These are phyloP conservation scores for Trichoderma citrinoviride DNA, from an alignment of 2,329 filamentous ascomycete genomes.

Conservation along the genomic window DNA sequence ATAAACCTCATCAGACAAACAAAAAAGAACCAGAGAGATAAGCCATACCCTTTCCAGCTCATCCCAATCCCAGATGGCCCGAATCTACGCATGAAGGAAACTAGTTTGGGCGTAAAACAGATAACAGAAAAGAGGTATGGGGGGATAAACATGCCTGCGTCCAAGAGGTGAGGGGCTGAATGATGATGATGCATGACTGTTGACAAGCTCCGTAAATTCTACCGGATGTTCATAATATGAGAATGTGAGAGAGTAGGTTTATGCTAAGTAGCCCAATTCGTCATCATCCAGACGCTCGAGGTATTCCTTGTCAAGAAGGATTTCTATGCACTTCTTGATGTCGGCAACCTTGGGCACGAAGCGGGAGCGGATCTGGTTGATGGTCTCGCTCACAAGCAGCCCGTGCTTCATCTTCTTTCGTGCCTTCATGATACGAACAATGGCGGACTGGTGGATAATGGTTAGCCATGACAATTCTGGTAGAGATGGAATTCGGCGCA, in stretches of 20 bases:
- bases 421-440: constrained; percentile 99
- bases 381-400: constrained; percentile 90
- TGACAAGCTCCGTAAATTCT: constrained; percentile 6
- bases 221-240: not conserved
- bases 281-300: constrained; percentile 93
- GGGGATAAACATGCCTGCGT: constrained; percentile 4
- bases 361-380: constrained; percentile 87
- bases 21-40: not conserved
- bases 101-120: not conserved
- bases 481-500: not conserved
- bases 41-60: constrained; percentile 9
- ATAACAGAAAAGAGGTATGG: not conserved
- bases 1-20: not conserved
- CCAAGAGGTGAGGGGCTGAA: not conserved
- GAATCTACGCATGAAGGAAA: constrained; percentile 15
- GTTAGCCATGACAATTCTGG: not conserved
- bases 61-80: constrained; percentile 13
- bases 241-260: constrained; percentile 33
- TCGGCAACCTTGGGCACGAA: constrained; percentile 92
- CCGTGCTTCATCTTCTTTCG: constrained; percentile 98
- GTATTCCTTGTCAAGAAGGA: constrained; percentile 97
- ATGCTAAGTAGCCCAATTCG: constrained; percentile 91
- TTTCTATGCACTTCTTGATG: constrained; percentile 99
- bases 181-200: not conserved
- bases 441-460: constrained; percentile 69